Conservation (phyloP, 164 flowering plant genomes). For the Piper longum region DNA sequence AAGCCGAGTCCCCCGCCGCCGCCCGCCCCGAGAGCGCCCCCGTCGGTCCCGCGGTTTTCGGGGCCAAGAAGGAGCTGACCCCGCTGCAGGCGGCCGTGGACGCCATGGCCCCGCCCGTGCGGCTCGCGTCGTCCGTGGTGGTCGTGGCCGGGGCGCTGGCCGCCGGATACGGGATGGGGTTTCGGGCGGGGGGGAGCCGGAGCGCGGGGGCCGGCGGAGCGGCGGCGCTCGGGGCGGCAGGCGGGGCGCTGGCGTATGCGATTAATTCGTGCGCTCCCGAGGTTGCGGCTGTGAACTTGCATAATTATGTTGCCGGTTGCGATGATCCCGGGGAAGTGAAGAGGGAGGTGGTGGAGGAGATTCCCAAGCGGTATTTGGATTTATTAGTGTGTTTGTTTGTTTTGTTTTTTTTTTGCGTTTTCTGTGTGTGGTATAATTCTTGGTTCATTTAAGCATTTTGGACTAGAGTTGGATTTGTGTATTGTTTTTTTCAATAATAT, state of each 20-base stretch:
- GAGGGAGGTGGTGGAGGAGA: slow-evolving; percentile 55
- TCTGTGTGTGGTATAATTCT: no score
- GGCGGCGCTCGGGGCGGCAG: slow-evolving; percentile 57
- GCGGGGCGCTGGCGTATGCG: slow-evolving; percentile 63
- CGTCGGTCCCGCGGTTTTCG: slow-evolving; percentile 26
- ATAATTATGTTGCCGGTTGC: slow-evolving; percentile 50
- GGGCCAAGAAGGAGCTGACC: slow-evolving; percentile 48
- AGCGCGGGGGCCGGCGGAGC: slow-evolving; percentile 59
- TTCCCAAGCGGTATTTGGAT: slow-evolving; percentile 42
- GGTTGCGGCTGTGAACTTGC: slow-evolving; percentile 74
- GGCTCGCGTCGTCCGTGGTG: slow-evolving; percentile 46
- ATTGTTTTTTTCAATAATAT: no score
- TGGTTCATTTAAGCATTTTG: no score
- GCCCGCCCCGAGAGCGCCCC: slow-evolving; percentile 6
- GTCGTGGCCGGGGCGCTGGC: slow-evolving; percentile 61
- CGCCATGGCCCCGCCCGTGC: slow-evolving; percentile 41
- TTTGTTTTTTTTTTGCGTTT: no score
- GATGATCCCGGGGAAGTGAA: slow-evolving; percentile 54
- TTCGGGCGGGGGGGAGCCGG: slow-evolving; percentile 30
- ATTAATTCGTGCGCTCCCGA: slow-evolving; percentile 68
- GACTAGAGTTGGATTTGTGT: no score
- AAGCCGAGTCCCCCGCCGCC: not conserved
- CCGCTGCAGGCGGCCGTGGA: slow-evolving; percentile 49
- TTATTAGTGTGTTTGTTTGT: no score
- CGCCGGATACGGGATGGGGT: slow-evolving; percentile 65